phyloP scores from a whole-genome alignment of 495 filamentous ascomycete species.

The Penicillium mononematosum region DNA sequence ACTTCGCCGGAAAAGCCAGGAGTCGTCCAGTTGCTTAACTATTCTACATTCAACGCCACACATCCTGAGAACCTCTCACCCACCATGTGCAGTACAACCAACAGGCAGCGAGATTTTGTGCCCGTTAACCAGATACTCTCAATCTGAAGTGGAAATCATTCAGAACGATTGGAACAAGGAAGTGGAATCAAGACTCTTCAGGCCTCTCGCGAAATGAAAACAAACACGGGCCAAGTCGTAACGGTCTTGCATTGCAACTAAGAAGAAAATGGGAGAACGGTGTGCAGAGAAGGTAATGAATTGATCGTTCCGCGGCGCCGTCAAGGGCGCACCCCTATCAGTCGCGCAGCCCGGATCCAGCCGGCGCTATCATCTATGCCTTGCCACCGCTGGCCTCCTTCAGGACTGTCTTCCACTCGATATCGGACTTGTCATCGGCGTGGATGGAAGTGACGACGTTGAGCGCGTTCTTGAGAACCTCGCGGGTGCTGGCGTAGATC shows the following conservation, averaged over 20 bases:
- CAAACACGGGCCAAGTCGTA: constrained; percentile 35
- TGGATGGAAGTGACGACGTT: constrained; percentile 80
- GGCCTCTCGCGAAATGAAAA: constrained; percentile 7
- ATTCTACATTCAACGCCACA: not conserved
- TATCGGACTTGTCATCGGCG: constrained; percentile 87
- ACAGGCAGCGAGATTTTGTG: not conserved
- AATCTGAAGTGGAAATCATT: not conserved
- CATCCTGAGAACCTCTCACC: not conserved
- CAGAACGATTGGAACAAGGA: not conserved
- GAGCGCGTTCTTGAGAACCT: constrained; percentile 83
- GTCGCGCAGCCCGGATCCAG: constrained; percentile 43
- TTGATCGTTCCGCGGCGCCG: constrained; percentile 32
- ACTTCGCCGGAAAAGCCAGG: not conserved
- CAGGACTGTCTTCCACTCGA: constrained; percentile 79
- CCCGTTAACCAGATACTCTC: not conserved
- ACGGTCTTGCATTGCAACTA: constrained; percentile 48
- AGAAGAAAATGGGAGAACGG: constrained; percentile 34
- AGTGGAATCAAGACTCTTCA: constrained; percentile 8
- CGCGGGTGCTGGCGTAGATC: constrained; percentile 96
- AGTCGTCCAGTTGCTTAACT: not conserved
- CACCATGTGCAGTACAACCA: not conserved
- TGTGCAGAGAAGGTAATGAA: constrained; percentile 30
- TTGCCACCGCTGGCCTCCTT: constrained; percentile 77
- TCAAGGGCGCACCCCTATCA: constrained; percentile 17
- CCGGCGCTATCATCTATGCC: constrained; percentile 42